Evolutionary conservation across 2,329 filamentous ascomycete genomes (phyloP), one percentile per base, ranked within the genome.

Genomic region (Neofusicoccum laricinum): DNA sequence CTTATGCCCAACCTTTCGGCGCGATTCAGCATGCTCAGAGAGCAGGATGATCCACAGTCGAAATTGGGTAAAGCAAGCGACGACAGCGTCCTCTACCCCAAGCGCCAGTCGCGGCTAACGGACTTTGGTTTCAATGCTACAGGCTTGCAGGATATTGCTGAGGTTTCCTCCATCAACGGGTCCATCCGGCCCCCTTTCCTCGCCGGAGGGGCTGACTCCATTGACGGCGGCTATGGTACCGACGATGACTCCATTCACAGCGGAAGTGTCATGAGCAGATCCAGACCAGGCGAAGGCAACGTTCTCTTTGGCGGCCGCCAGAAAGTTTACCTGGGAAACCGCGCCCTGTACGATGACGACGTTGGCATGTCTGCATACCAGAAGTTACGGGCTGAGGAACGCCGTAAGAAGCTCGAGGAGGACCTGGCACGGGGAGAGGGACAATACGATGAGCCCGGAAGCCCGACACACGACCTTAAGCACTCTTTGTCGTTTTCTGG

Each of bases 1-100:
- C 83, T 99, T 67, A 96, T 99, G 94, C 93, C 92, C 0, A 94
- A 93, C 46, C 84, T 99, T 4, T 98, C 94, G 0, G 92, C 93
- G 12, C 88, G 95, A 6, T 99, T 99, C 76, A 98, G 94, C 70
- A 98, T 98, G 94, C 81, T 98, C 36, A 85, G 92, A 71, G 94
- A 97, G 77, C 94, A 97, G 75, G 93, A 97, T 75, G 93, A 97
- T 71, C 94, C 94, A 1, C 89, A 82, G 67, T 94, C 92, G 1
- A 90, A 93, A 75, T 85, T 97, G 36, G 94, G 94, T 65, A 97
- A 98, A 77, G 94, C 94, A 15, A 95, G 91, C 76, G 94, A 98
- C 73, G 94, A 97, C 77, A 97, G 93, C 69, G 93, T 98, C 2
- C 79, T 98, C 19, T 90, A 88, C 67, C 91, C 91, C 3, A 93